Evolutionary conservation across 148 eudicot species (phyloP), one percentile per base, ranked within the genome.

Genomic region (Silene conica): DNA sequence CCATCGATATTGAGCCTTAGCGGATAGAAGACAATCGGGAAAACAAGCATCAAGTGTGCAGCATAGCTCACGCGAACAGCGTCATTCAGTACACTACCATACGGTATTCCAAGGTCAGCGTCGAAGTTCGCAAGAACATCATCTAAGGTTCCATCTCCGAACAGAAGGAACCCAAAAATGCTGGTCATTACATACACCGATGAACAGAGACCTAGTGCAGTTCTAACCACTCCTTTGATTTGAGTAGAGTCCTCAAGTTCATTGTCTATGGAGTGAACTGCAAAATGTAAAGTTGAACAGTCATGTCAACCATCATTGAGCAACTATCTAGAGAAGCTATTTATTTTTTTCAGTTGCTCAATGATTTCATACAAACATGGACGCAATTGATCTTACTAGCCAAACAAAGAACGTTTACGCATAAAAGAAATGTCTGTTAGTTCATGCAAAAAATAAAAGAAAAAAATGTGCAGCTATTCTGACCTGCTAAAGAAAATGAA

Each of bases 91-190:
- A 82, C 72, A 19, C 78, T 60, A 41, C 93, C 80, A 68, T 73
- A 83, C 58, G 93, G 91, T 68, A 91, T 85, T 8, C 87, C 90
- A 26, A 89, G 85, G 76, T 89, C 77, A 6, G 87, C 76, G 78
- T 91, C 93, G 60, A 91, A 91, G 79, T 91, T 91, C 22, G 91
- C 87, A 18, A 91, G 84, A 11, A 91, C 85, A 75, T 91, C 97
- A 41, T 86, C 93, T 3, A 83, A 83, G 26, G 91, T 89, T 57
- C 80, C 76, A 26, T 89, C 89, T 2, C 93, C 91, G 71, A 91
- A 91, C 1, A 91, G 84, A 52, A 91, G 87, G 77, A 87, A 83
- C 61, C 93, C 97, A 46, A 91, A 91, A 79, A 89, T 77, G 81
- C 97, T 87, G 16, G 88, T 86, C 85, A 83, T 83, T 26, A 89